phyloP scores from a whole-genome alignment of 805 yeast genomes.

The Wickerhamiella vanderwaltii region DNA sequence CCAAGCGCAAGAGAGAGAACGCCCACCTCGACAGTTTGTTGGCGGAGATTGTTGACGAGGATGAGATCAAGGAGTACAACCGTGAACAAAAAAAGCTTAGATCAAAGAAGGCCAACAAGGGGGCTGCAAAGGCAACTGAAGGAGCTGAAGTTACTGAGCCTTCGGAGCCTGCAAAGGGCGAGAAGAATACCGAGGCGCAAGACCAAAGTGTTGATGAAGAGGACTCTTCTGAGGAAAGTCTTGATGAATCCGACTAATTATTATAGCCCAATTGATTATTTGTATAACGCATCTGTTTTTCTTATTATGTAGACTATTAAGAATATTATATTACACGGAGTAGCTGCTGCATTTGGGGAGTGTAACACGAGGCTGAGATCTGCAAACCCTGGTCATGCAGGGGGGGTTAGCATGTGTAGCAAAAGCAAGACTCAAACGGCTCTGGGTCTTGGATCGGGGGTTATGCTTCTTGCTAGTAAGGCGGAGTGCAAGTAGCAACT shows the following conservation, averaged over 20 bases:
- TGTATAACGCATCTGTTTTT: no score
- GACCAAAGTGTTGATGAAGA: background rate
- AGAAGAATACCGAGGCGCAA: background rate
- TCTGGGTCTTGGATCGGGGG: no score
- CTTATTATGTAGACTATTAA: no score
- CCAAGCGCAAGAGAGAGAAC: slow-evolving; percentile 23
- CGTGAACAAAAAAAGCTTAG: slow-evolving; percentile 34
- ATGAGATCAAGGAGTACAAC: slow-evolving; percentile 48
- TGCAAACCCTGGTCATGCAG: no score
- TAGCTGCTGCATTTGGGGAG: no score
- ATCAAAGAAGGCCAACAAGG: background rate
- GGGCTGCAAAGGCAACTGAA: background rate
- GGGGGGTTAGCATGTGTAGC: no score
- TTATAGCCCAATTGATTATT: background rate
- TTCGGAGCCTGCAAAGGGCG: background rate
- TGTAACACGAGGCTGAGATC: no score
- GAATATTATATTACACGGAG: no score
- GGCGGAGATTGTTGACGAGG: slow-evolving; percentile 72
- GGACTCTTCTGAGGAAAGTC: background rate
- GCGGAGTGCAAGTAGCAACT: no score
- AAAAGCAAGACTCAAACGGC: no score
- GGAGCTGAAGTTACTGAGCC: background rate
- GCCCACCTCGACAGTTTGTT: slow-evolving; percentile 56
- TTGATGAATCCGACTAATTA: slow-evolving; percentile 6
- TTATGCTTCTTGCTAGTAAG: no score